These are phyloP conservation scores for Crithidia thermophila DNA, from an alignment of 208 protist genomes.

Conservation along the genomic window DNA sequence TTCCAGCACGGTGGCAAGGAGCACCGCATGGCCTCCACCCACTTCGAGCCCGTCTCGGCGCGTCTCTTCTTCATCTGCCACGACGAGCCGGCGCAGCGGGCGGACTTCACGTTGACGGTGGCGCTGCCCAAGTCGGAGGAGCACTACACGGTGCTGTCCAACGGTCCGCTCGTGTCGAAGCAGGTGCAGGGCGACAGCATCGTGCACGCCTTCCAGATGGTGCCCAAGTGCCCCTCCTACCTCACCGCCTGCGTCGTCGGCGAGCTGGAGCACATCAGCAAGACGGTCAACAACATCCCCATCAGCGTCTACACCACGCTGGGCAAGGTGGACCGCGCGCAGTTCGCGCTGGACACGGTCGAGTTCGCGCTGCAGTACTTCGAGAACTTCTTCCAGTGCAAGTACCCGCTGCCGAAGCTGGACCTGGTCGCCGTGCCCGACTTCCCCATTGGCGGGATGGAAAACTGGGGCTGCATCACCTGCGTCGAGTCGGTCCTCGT, in stretches of 20 bases:
- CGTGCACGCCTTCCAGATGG: constrained; percentile 82
- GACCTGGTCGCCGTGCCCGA: constrained; percentile 97
- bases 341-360: constrained; percentile 86
- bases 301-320: constrained; percentile 77
- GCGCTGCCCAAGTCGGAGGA: constrained; percentile 59
- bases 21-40: constrained; percentile 93
- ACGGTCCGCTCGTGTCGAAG: constrained; percentile 64
- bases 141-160: constrained; percentile 83
- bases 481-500: constrained; percentile 93
- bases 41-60: constrained; percentile 97
- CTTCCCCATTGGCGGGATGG: constrained; percentile 98
- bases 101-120: constrained; percentile 94
- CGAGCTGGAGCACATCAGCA: constrained; percentile 87
- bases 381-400: constrained; percentile 88
- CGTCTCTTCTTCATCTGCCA: constrained; percentile 96
- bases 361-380: constrained; percentile 83
- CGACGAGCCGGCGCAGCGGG: constrained; percentile 96
- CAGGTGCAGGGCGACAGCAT: constrained; percentile 26
- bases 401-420: constrained; percentile 96
- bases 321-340: constrained; percentile 61
- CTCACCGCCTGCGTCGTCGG: constrained; percentile 96
- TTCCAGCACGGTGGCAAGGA: constrained; percentile 72
- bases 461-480: constrained; percentile 95
- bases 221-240: constrained; percentile 96
- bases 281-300: constrained; percentile 59